Percentiles rank a stretch among this genome's conserved stretches.
Conservation (phyloP, 108 stramenopile genomes). For the Fistulifera pelliculosa region DNA sequence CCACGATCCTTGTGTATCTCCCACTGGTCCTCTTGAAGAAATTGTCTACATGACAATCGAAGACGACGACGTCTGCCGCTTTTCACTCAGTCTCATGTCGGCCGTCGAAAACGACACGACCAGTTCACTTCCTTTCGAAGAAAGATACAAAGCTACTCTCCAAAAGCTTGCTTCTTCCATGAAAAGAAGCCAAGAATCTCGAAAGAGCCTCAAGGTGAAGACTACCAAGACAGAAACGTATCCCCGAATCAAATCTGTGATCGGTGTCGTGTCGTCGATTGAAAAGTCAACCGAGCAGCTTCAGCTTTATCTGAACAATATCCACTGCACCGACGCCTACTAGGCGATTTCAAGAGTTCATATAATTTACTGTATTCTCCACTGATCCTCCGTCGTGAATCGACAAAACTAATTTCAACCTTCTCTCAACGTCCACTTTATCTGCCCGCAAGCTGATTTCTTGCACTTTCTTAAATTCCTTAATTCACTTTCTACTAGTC, state of each 20-base stretch:
- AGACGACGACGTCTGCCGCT: constrained; percentile 17
- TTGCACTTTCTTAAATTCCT: too few relatives aligned
- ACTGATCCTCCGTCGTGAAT: too few relatives aligned
- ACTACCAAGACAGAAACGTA: constrained; percentile 33
- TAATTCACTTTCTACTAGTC: too few relatives aligned
- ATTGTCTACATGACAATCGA: constrained; percentile 15
- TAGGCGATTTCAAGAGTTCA: neutral
- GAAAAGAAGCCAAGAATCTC: constrained; percentile 35
- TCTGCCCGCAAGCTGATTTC: too few relatives aligned
- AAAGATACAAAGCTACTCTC: constrained; percentile 30
- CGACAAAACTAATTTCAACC: too few relatives aligned
- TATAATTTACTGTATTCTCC: too few relatives aligned
- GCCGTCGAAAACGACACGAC: neutral
- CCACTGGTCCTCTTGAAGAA: constrained; percentile 29
- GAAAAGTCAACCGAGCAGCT: constrained; percentile 35
- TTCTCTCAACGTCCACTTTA: too few relatives aligned
- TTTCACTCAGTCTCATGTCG: constrained; percentile 18
- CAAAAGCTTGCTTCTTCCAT: constrained; percentile 34
- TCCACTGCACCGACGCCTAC: neutral
- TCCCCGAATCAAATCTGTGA: constrained; percentile 17
- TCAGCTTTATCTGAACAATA: constrained; percentile 21
- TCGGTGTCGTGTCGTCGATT: constrained; percentile 34
- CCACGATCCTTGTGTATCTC: constrained; percentile 18
- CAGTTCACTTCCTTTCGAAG: constrained; percentile 18
- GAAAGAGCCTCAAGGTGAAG: constrained; percentile 33